Conservation (phyloP, 2,329 filamentous ascomycete genomes). For the Colletotrichum euphorbiae region DNA sequence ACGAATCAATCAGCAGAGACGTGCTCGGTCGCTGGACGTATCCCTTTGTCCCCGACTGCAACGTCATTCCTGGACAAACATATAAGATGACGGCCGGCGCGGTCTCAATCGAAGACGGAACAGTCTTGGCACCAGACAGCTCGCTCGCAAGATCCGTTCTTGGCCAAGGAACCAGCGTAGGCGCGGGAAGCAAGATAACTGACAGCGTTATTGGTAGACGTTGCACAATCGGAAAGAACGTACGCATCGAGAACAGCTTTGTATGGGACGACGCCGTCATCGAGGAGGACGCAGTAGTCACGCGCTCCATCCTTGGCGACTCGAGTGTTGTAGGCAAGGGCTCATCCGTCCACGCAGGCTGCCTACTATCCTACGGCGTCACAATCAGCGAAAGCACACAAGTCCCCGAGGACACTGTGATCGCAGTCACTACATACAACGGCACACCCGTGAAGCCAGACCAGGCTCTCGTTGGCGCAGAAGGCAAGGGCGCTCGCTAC, state of each 20-base stretch:
- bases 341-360: constrained; percentile 76
- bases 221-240: constrained; percentile 88
- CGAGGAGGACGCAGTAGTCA: constrained; percentile 78
- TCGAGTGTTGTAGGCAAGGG: constrained; percentile 77
- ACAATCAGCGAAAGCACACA: constrained; percentile 72
- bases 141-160: constrained; percentile 79
- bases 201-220: constrained; percentile 86
- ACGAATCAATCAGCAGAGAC: constrained; percentile 89
- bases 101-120: constrained; percentile 82
- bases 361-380: constrained; percentile 84
- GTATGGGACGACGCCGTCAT: constrained; percentile 89
- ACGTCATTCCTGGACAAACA: constrained; percentile 80
- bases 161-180: constrained; percentile 80
- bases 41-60: constrained; percentile 89
- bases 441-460: constrained; percentile 55
- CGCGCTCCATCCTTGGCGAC: constrained; percentile 81
- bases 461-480: constrained; percentile 58
- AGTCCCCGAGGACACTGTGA: constrained; percentile 50
- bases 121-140: constrained; percentile 79
- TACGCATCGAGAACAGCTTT: constrained; percentile 81
- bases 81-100: constrained; percentile 78
- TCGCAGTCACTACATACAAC: constrained; percentile 52
- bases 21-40: constrained; percentile 90
- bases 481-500: constrained; percentile 64
- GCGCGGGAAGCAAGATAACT: constrained; percentile 74